These are phyloP conservation scores for Gliomastix tumulicola DNA, from an alignment of 2,329 filamentous ascomycete genomes.

Conservation along the genomic window DNA sequence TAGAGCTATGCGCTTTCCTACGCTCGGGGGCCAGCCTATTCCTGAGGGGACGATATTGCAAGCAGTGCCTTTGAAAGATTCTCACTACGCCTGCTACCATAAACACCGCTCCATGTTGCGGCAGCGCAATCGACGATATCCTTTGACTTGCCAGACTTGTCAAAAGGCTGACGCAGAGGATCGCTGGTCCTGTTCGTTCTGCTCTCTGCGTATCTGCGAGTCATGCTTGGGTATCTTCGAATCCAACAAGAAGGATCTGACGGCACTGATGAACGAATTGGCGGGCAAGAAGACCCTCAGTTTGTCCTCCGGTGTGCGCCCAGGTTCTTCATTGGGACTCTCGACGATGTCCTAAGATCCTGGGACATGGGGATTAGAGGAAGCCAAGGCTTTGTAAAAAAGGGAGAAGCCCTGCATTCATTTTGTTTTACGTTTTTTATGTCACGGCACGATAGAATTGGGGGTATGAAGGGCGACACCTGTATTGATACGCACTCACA, in stretches of 20 bases:
- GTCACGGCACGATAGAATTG: too few species aligned
- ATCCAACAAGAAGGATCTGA: constrained; percentile 32
- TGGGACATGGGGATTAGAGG: too few species aligned
- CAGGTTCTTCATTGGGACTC: constrained; percentile 11
- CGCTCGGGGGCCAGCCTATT: constrained; percentile 15
- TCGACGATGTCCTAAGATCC: too few species aligned
- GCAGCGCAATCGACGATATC: constrained; percentile 39
- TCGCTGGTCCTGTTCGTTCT: constrained; percentile 42
- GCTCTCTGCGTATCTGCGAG: constrained; percentile 44
- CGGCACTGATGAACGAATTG: constrained; percentile 25
- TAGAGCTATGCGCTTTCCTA: constrained; percentile 28
- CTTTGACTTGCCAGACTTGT: constrained; percentile 48
- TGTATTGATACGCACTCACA: too few species aligned
- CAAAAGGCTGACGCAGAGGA: constrained; percentile 33
- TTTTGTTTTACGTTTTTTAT: too few species aligned
- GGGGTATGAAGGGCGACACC: too few species aligned
- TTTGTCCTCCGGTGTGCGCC: constrained; percentile 10
- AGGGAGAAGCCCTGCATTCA: too few species aligned
- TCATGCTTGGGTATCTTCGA: constrained; percentile 35
- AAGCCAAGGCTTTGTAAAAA: too few species aligned
- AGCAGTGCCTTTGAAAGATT: constrained; percentile 34
- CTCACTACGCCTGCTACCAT: constrained; percentile 38
- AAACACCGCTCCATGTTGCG: constrained; percentile 40
- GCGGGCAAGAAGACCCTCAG: constrained; percentile 9
- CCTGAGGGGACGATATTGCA: constrained; percentile 28